Conservation (phyloP, 129 eudicot genomes). For the Logfia minima region DNA sequence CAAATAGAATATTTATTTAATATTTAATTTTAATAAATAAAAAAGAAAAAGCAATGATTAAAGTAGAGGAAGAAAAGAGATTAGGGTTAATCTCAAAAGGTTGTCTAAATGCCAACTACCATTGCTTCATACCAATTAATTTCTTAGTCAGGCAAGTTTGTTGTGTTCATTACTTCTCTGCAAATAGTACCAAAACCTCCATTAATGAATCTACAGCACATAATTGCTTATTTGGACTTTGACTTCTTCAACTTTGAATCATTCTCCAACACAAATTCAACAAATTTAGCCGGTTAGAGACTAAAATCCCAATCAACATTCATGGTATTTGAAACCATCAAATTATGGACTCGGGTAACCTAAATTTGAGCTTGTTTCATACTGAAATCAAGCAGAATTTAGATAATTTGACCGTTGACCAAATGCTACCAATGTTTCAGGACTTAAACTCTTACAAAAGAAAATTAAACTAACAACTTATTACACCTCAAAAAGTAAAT, state of each 20-base stretch:
- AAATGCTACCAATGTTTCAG: neutral
- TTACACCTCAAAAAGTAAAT: constrained; percentile 1
- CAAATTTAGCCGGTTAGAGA: neutral
- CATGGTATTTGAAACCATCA: neutral
- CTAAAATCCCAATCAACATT: neutral
- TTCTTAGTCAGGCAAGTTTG: constrained; percentile 31
- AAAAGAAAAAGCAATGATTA: constrained; percentile 27
- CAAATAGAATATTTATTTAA: constrained; percentile 28
- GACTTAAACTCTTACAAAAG: constrained; percentile 4
- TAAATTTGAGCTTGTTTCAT: neutral
- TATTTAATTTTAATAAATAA: neutral
- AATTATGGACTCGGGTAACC: neutral
- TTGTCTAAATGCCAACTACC: constrained; percentile 32
- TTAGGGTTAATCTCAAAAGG: constrained; percentile 32
- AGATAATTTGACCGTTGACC: neutral
- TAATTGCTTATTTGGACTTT: constrained; percentile 36
- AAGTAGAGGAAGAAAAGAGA: constrained; percentile 6
- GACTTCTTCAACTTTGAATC: constrained; percentile 23
- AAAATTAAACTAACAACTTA: neutral
- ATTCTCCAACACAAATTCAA: constrained; percentile 7
- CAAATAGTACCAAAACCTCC: constrained; percentile 20
- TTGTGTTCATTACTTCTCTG: constrained; percentile 35
- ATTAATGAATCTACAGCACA: constrained; percentile 29
- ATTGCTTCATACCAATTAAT: constrained; percentile 20
- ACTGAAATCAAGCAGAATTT: constrained; percentile 5